A percentile compares a stretch with the other conserved stretches of the same genome.
These are phyloP conservation scores for Colletotrichum sp. DNA, from an alignment of 2,329 filamentous ascomycete species.

Conservation along the genomic window DNA sequence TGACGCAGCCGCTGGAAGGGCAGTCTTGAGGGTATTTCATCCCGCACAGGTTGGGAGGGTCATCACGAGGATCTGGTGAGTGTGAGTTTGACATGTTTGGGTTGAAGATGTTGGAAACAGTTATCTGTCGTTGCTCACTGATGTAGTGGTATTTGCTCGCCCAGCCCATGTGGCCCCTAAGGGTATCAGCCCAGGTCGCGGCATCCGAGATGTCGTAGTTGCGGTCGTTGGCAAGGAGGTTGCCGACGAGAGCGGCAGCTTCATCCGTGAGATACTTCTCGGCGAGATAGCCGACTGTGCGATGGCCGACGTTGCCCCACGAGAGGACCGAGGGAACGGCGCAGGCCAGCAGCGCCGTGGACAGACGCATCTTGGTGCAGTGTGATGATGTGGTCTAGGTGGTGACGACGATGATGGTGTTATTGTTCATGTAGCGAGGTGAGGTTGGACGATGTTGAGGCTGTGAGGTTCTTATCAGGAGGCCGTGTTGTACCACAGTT, in stretches of 20 bases:
- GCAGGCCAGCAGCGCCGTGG: background rate
- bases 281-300: conserved; percentile 21
- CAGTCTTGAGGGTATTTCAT: conserved; percentile 21
- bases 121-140: background rate
- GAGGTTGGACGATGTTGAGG: background rate
- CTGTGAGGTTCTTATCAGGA: background rate
- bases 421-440: background rate
- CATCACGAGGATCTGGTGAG: conserved; percentile 10
- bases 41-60: conserved; percentile 19
- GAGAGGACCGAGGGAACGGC: background rate
- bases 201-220: conserved; percentile 21
- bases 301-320: conserved; percentile 19
- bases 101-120: background rate
- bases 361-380: conserved; percentile 1
- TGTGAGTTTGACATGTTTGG: background rate
- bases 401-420: background rate
- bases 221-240: conserved; percentile 20
- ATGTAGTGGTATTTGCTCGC: conserved; percentile 23
- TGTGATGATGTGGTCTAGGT: background rate
- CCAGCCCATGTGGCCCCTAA: conserved; percentile 19
- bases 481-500: background rate
- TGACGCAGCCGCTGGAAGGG: conserved; percentile 18
- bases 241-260: conserved; percentile 10
- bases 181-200: conserved; percentile 21
- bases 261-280: conserved; percentile 19